phyloP scores from a whole-genome alignment of 2,329 filamentous ascomycete species.

The Exserohilum rostratum region DNA sequence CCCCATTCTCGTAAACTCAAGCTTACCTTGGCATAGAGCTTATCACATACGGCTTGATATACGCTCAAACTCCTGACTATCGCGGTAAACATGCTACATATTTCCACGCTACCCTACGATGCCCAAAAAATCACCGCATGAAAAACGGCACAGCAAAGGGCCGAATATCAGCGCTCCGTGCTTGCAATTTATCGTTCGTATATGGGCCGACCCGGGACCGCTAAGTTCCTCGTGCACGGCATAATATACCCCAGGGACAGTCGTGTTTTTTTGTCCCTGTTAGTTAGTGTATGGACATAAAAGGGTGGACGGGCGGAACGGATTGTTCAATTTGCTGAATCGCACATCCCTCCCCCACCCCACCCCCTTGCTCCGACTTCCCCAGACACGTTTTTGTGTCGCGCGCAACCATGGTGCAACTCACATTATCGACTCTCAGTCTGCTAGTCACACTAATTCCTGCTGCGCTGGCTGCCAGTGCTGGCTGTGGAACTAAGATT shows the following conservation, averaged over 20 bases:
- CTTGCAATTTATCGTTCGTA: neutral
- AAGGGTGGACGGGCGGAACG: too few species aligned
- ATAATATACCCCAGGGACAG: neutral
- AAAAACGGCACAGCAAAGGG: neutral
- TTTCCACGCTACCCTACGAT: neutral
- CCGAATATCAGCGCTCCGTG: neutral
- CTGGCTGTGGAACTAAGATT: constrained; percentile 21
- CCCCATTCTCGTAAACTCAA: too few species aligned
- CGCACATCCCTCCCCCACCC: neutral
- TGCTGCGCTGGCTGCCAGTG: constrained; percentile 9
- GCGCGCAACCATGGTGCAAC: neutral
- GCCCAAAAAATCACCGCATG: too few species aligned
- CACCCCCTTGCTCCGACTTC: neutral
- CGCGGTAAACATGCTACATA: neutral
- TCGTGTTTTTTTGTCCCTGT: neutral
- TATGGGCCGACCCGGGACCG: neutral
- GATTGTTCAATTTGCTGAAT: too few species aligned
- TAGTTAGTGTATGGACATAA: too few species aligned
- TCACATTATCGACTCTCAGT: neutral
- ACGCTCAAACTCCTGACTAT: too few species aligned
- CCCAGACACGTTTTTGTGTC: too few species aligned
- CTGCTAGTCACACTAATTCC: neutral
- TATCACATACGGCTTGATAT: too few species aligned
- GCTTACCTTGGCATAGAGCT: too few species aligned
- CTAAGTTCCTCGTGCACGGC: neutral